These are phyloP conservation scores for Herpomyces periplanetae DNA, from an alignment of 2,329 filamentous ascomycete species.

Conservation along the genomic window DNA sequence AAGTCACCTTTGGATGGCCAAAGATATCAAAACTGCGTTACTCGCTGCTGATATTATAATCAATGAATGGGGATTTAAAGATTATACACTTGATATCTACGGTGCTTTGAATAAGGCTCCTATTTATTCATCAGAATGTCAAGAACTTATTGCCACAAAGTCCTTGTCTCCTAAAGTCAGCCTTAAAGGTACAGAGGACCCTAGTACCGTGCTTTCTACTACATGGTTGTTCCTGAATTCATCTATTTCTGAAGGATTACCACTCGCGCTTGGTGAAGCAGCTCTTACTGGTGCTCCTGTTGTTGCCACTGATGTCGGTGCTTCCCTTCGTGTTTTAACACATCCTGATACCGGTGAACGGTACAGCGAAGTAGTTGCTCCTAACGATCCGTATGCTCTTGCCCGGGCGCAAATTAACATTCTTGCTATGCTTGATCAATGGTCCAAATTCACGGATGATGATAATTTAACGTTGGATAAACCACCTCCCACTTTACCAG, in stretches of 20 bases:
- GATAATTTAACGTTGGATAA: too few relatives aligned
- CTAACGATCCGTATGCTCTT: conserved; percentile 19
- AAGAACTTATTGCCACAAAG: conserved; percentile 16
- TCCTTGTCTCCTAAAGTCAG: conserved; percentile 12
- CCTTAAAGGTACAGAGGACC: conserved; percentile 16
- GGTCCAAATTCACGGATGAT: conserved; percentile 17
- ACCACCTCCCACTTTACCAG: conserved; percentile 9
- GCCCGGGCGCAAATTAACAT: conserved; percentile 20
- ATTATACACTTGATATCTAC: conserved; percentile 21
- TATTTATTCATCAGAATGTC: conserved; percentile 17
- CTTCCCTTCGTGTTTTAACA: conserved; percentile 15
- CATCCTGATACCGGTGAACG: conserved; percentile 11
- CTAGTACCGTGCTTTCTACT: conserved; percentile 9
- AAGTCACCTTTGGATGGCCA: conserved; percentile 17
- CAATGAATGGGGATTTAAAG: conserved; percentile 22
- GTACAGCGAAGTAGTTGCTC: conserved; percentile 21
- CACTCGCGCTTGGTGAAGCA: conserved; percentile 17
- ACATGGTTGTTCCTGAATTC: conserved; percentile 14
- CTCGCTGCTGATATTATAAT: conserved; percentile 22
- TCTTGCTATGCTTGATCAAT: conserved; percentile 19
- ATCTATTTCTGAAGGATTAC: conserved; percentile 15
- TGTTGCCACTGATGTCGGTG: conserved; percentile 16
- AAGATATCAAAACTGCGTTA: conserved; percentile 22
- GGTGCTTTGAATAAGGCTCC: conserved; percentile 21
- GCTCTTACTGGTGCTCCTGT: conserved; percentile 15